Conservation (phyloP, 169 alveolate genomes). For the Eimeria sp. region DNA sequence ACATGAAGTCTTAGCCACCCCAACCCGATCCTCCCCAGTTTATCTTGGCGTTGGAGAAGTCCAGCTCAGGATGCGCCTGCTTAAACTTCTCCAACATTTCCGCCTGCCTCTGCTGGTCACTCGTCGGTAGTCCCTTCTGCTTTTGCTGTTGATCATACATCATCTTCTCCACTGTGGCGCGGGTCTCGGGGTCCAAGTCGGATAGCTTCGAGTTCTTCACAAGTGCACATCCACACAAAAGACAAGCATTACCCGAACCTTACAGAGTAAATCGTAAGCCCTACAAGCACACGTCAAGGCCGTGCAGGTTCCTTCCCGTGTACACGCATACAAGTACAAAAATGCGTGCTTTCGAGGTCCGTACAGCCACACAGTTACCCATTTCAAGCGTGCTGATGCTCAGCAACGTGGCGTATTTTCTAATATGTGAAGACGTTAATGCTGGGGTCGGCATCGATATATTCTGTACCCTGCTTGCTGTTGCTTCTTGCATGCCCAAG, state of each 20-base stretch:
- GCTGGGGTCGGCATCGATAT: too few species aligned
- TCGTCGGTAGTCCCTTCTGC: slow-evolving; percentile 96
- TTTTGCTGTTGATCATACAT: slow-evolving; percentile 97
- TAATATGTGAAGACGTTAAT: background rate
- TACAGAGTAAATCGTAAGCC: background rate
- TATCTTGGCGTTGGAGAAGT: slow-evolving; percentile 97
- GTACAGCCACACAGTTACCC: background rate
- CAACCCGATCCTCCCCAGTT: slow-evolving; percentile 88
- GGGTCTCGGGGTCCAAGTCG: slow-evolving; percentile 98
- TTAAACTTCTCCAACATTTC: slow-evolving; percentile 97
- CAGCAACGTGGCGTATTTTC: too few species aligned
- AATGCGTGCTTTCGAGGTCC: background rate
- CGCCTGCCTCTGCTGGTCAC: slow-evolving; percentile 96
- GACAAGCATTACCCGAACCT: background rate
- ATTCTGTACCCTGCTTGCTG: background rate
- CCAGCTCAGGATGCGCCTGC: slow-evolving; percentile 99
- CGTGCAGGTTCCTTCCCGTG: background rate
- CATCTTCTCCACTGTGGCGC: slow-evolving; percentile 98
- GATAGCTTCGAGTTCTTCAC: slow-evolving; percentile 95
- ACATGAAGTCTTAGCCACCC: slow-evolving; percentile 29
- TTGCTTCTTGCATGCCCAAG: background rate
- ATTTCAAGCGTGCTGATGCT: too few species aligned
- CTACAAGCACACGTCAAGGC: background rate
- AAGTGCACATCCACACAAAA: background rate
- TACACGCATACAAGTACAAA: background rate